Evolutionary conservation across 352 stramenopile species (phyloP), one percentile per base, ranked within the genome.

Genomic region (Hyaloperonospora arabidopsidis): DNA sequence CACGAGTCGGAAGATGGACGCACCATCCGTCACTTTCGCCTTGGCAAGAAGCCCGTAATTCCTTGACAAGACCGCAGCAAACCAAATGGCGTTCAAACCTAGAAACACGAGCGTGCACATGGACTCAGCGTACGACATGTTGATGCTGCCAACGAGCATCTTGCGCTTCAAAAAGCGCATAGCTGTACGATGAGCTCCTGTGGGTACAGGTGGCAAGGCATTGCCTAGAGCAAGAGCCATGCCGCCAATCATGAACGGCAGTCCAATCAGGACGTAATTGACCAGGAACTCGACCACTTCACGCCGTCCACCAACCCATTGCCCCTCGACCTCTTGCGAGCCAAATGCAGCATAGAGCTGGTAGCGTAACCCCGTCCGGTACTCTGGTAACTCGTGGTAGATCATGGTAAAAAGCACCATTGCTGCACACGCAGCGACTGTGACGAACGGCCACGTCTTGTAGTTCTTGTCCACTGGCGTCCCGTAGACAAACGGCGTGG

Each of bases 111-210:
- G 64, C 45, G 65, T 79, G 46, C 71, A 72, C 57, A 91, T 61
- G 52, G 73, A 78, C 54, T 91, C 81, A 11, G 79, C 77, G 67
- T 91, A 91, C 67, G 81, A 86, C 19, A 88, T 60, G 65, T 88
- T 91, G 53, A 88, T 67, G 5, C 63, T 63, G 5, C 69, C 73
- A n/a, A 87, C 62, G 48, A 82, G 65, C 50, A 91, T 72, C 66
- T 89, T 87, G 57, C 79, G 76, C 68, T 91, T 91, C 34, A 91
- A 69, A 62, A 89, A 91, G 15, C 81, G 76, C 61, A 85, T 82
- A 45, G 86, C 40, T 32, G 71, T 86, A 52, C 81, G 81, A 54
- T 89, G 75, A 22, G 76, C 70, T 54, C 81, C 81, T 13, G 68
- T 84, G 2, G 81, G 76, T 18, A 89, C 76, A 1, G 81, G 81